A percentile compares a stretch with the other conserved stretches of the same genome.
phyloP scores from a whole-genome alignment of 148 eudicot genomes.

The Cornus controversa region DNA sequence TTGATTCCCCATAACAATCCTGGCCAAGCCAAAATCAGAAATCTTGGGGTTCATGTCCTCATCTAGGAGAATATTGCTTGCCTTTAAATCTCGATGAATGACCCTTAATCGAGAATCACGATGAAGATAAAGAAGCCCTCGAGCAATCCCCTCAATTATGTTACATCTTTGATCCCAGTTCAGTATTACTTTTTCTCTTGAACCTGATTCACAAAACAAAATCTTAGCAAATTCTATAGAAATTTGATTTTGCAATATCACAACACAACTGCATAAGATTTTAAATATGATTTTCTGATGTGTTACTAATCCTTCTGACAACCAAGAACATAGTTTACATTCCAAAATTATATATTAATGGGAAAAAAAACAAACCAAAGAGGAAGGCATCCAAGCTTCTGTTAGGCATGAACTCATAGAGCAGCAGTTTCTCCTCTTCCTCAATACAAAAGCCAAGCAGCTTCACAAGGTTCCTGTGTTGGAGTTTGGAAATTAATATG shows the following conservation, averaged over 20 bases:
- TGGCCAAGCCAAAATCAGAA: neutral
- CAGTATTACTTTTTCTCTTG: neutral
- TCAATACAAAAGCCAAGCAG: neutral
- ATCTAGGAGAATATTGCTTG: neutral
- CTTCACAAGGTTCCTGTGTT: slow-evolving; percentile 13
- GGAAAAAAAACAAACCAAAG: neutral
- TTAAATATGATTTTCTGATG: too few species aligned
- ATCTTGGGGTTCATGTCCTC: neutral
- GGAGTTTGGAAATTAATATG: slow-evolving; percentile 8
- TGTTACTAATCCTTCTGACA: too few species aligned
- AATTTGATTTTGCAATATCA: too few species aligned
- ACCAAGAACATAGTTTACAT: too few species aligned
- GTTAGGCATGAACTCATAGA: neutral
- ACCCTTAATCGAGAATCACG: neutral
- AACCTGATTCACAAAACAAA: neutral
- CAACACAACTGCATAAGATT: too few species aligned
- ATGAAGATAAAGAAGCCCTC: neutral
- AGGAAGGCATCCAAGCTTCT: neutral
- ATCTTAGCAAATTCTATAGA: too few species aligned
- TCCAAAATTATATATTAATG: too few species aligned
- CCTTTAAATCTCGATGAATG: neutral
- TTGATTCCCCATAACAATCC: neutral
- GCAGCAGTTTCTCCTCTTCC: slow-evolving; percentile 4
- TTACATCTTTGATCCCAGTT: neutral
- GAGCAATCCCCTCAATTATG: neutral